Base-by-base conservation (phyloP, 176 grass and related monocot species). In the Alopecurus myosuroides region DNA sequence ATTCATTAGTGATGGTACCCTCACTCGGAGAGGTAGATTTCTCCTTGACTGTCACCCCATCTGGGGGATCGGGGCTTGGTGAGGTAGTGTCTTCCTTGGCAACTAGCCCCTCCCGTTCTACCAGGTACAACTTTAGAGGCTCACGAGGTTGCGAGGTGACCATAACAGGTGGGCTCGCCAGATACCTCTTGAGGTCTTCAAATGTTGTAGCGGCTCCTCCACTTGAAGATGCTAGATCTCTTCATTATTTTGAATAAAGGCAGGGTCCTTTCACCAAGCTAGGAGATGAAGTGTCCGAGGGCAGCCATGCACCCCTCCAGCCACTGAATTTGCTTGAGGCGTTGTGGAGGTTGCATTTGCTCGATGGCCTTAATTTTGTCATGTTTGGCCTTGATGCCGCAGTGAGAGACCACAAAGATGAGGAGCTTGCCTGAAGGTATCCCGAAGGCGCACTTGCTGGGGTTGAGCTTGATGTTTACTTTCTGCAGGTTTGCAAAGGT, bases 201-300 rank as follows among this genome's bases (percentile, higher is more conserved):
- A 57, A 26, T 9, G 55, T 9, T 1, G 23, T 8, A 0, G 25
- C n/a, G 11, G 55, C 55, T 6, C 26, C 1, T 26, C n/a, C n/a
- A 57, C 23, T 57, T 20, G 6, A 57, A 57, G 8, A 2, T 3
- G 2, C n/a, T 3, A 1, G 9, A 11, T 10, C n/a, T n/a, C 3
- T 57, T 57, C 55, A 57, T 11, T 4, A 55, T 18, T 20, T n/a
- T 55, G 20, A 55, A 55, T 6, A 57, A 57, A 2, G 55, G n/a
- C 0, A 57, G 1, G 0, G 10, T 1, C 1, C 4, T 10, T 3
- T 57, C n/a, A 1, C n/a, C 9, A 1, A 3, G 3, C 1, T 9
- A 11, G n/a, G 55, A 11, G 4, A 57, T 57, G n/a, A 57, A 57
- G 1, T 9, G 3, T 11, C n/a, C n/a, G 0, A 57, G 55, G 1